Evolutionary conservation across 2,329 filamentous ascomycete species (phyloP), one percentile per base, ranked within the genome.

Genomic region (Aspergillus latus): DNA sequence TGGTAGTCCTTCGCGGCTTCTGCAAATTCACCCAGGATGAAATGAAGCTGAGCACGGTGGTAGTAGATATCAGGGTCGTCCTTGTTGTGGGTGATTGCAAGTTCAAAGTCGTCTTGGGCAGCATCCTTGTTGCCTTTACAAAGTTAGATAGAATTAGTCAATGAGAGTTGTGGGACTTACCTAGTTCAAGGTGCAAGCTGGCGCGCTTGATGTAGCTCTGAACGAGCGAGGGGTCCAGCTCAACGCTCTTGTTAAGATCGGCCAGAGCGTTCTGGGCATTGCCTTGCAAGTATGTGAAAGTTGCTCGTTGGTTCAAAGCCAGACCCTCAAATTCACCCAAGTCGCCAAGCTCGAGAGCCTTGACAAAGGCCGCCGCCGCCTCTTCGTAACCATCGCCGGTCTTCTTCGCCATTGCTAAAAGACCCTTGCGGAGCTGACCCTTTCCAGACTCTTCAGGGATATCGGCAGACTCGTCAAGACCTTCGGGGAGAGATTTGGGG

Each of bases 181-280:
- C 92, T 59, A 94, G 86, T 78, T 99, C 94, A 39, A 99, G 82
- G 74, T 95, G 90, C 88, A 99, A 96, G 82, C 92, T 97, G 54
- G 94, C 94, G 58, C 94, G 89, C 83, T 99, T 99, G 79, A 99
- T 96, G 75, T 95, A 97, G 79, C 90, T 96, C 79, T 99, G 94
- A 6, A 92, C 95, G 78, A 97, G 82, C 7, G 84, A 81, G 11
- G 91, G 89, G 68, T 97, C 88, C 46, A 97, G 80, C 75, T 96
- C 90, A 57, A 97, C 88, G 74, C 91, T 96, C 84, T 90, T 94
- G 74, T 92, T 90, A 69, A 99, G 84, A 71, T 97, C 94, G 40
- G 82, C 78, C 63, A 97, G 81, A 3, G 94, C 94, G 59, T 88
- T 84, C 52, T 88, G 82, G 66, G 93, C 92, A 73, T 96, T 91